Percentiles rank a stretch among this genome's conserved stretches.
Evolutionary conservation across 352 stramenopile genomes (phyloP).

Genomic region (Pythium oligandrum): DNA sequence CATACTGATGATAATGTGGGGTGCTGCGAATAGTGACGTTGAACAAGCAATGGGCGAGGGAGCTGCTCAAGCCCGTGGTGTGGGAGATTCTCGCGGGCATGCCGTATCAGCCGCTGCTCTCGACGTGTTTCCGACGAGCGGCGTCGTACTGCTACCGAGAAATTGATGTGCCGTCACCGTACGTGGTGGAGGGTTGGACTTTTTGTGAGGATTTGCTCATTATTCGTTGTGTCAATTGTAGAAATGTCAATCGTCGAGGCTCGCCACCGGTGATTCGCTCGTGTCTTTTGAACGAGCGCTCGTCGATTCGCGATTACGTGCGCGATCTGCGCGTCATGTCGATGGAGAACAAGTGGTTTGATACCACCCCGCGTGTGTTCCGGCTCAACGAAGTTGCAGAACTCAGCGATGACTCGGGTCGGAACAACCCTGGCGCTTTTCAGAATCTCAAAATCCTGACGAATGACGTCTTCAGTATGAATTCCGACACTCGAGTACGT

Average conservation of each 20-base stretch:
- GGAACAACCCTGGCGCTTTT: slow-evolving; percentile 50
- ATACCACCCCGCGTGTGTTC: slow-evolving; percentile 33
- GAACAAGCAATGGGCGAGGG: slow-evolving; percentile 67
- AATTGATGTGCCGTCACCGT: slow-evolving; percentile 82
- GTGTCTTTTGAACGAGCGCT: slow-evolving; percentile 78
- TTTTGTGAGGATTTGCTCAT: not conserved
- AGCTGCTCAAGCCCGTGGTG: slow-evolving; percentile 76
- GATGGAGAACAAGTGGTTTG: slow-evolving; percentile 64
- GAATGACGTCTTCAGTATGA: slow-evolving; percentile 54
- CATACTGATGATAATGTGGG: too few relatives aligned
- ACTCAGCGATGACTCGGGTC: slow-evolving; percentile 43
- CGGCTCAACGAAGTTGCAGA: slow-evolving; percentile 46
- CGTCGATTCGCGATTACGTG: slow-evolving; percentile 84
- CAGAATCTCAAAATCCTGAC: slow-evolving; percentile 62
- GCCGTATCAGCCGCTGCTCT: slow-evolving; percentile 67
- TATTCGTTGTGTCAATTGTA: slow-evolving; percentile 15
- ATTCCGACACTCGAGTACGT: slow-evolving; percentile 57
- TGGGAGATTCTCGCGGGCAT: slow-evolving; percentile 82
- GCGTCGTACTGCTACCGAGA: slow-evolving; percentile 86
- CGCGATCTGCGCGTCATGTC: slow-evolving; percentile 78
- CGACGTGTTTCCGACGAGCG: slow-evolving; percentile 80
- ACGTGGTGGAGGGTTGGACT: slow-evolving; percentile 10
- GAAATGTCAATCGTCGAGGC: slow-evolving; percentile 83
- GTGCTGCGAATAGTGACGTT: slow-evolving; percentile 41
- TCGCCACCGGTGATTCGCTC: slow-evolving; percentile 80